Percentiles rank a stretch among this genome's conserved stretches.
Conservation (phyloP, 129 eudicot genomes). For the Artemisia tridentata region DNA sequence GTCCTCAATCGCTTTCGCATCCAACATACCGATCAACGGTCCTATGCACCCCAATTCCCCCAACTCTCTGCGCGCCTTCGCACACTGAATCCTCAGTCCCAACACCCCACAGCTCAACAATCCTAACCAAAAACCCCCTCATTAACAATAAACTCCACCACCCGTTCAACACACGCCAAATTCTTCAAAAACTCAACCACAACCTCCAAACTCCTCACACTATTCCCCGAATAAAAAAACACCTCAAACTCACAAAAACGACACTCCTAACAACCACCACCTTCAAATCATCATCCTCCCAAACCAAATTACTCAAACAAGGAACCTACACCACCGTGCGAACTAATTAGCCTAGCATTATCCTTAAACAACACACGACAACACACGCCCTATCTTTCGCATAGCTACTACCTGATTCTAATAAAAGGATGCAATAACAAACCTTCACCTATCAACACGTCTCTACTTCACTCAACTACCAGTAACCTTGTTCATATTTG, state of each 20-base stretch:
- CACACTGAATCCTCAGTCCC: conserved; percentile 71
- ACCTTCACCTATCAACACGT: too few species aligned
- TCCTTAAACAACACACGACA: too few species aligned
- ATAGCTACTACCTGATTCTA: too few species aligned
- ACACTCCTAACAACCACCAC: too few species aligned
- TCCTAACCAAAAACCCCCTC: conserved; percentile 42
- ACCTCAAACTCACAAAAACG: conserved; percentile 48
- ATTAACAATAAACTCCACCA: conserved; percentile 52
- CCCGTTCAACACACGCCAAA: conserved; percentile 52
- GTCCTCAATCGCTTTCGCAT: conserved; percentile 59
- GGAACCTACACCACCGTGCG: too few species aligned
- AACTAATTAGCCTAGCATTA: conserved; percentile 84
- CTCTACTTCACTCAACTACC: too few species aligned
- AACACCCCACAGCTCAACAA: conserved; percentile 63
- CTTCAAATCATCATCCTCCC: conserved; percentile 38
- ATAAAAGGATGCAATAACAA: too few species aligned
- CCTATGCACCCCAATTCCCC: too few species aligned
- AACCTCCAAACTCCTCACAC: conserved; percentile 49
- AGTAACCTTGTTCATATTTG: too few species aligned
- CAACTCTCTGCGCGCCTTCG: conserved; percentile 56
- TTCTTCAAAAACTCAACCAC: too few species aligned
- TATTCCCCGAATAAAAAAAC: conserved; percentile 59
- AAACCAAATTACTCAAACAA: conserved; percentile 54
- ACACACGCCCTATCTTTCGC: too few species aligned
- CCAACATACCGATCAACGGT: too few species aligned